These are phyloP conservation scores for Alternaria tenuissima DNA, from an alignment of 2,329 filamentous ascomycete genomes.

Conservation along the genomic window DNA sequence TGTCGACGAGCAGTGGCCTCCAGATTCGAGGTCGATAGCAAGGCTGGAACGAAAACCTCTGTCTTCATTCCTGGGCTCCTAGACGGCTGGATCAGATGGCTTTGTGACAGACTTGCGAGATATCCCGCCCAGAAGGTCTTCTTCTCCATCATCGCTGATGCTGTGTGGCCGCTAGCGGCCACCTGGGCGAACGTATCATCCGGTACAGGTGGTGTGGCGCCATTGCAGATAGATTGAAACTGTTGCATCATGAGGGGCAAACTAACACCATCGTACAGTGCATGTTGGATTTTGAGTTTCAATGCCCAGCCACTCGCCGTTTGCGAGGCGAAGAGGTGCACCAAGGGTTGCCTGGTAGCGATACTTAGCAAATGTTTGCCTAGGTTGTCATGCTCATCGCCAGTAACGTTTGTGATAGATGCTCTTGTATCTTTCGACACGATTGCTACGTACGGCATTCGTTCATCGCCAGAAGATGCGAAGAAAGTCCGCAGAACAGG, in stretches of 20 bases:
- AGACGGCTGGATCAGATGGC: constrained; percentile 28
- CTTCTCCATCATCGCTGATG: constrained; percentile 29
- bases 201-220: constrained; percentile 17
- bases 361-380: background rate
- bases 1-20: constrained; percentile 53
- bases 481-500: constrained; percentile 76
- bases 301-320: constrained; percentile 46
- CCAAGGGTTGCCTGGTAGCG: constrained; percentile 40
- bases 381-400: constrained; percentile 19
- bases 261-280: constrained; percentile 86
- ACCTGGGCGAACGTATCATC: constrained; percentile 53
- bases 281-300: constrained; percentile 75
- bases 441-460: constrained; percentile 69
- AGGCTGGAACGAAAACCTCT: constrained; percentile 60
- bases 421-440: constrained; percentile 57
- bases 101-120: constrained; percentile 38
- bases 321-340: constrained; percentile 48
- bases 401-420: constrained; percentile 42
- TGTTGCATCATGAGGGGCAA: constrained; percentile 69
- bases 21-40: constrained; percentile 55
- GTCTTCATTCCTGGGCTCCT: constrained; percentile 40
- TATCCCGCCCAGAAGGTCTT: constrained; percentile 62
- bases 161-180: constrained; percentile 37
- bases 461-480: constrained; percentile 57
- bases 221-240: constrained; percentile 57